Evolutionary conservation across 176 grass and related monocot species (phyloP).

Genomic region (Oryza brachyantha): DNA sequence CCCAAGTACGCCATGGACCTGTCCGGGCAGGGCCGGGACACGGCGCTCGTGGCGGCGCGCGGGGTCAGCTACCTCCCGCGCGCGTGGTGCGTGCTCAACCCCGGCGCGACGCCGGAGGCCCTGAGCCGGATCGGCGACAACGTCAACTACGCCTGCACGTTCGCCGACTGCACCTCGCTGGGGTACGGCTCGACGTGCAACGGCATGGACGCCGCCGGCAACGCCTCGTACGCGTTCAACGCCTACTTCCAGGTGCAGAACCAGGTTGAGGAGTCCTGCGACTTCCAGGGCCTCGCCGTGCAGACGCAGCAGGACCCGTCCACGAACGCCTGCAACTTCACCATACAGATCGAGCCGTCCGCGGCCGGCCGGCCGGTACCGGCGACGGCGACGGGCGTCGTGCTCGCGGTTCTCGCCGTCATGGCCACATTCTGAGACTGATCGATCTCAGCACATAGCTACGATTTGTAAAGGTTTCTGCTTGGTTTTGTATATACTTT

Average conservation of each 20-base stretch:
- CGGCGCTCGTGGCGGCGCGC: conserved; percentile 45
- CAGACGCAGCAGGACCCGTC: conserved; percentile 58
- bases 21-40: conserved; percentile 35
- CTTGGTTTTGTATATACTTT: neutral
- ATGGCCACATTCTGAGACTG: neutral
- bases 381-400: neutral
- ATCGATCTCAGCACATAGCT: neutral
- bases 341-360: conserved; percentile 52
- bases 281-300: conserved; percentile 67
- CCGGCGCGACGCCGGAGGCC: neutral
- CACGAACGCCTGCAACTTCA: conserved; percentile 68
- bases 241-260: conserved; percentile 75
- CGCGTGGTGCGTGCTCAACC: conserved; percentile 62
- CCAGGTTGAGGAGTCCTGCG: conserved; percentile 58
- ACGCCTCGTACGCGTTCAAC: conserved; percentile 87
- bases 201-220: conserved; percentile 67
- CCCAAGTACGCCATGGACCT: conserved; percentile 73
- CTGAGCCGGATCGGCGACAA: conserved; percentile 40
- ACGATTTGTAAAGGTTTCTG: conserved; percentile 6
- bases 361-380: neutral
- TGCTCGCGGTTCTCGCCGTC: neutral
- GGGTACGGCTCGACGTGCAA: conserved; percentile 66
- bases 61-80: conserved; percentile 47
- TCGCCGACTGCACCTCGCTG: conserved; percentile 74
- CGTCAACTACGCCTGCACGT: conserved; percentile 58